These are phyloP conservation scores for Quercus berberidifolia DNA, from an alignment of 306 rosid species.

Conservation along the genomic window DNA sequence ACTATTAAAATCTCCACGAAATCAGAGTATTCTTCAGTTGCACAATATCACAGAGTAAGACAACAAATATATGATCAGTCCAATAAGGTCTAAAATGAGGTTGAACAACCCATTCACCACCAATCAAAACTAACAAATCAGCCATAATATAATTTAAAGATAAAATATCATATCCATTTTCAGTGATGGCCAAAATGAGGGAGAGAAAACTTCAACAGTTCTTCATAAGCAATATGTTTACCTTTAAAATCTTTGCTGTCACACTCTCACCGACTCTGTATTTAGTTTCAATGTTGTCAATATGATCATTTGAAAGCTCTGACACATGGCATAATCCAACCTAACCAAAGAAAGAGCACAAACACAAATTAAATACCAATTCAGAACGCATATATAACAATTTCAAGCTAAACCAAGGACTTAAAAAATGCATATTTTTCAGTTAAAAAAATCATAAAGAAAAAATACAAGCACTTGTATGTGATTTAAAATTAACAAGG, in stretches of 20 bases:
- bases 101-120: neutral
- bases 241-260: slow-evolving; percentile 78
- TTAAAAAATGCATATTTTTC: neutral
- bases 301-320: slow-evolving; percentile 66
- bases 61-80: neutral
- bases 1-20: neutral
- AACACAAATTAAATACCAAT: neutral
- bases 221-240: slow-evolving; percentile 22
- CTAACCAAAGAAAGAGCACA: slow-evolving; percentile 34
- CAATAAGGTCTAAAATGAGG: neutral
- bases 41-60: neutral
- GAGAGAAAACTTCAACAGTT: neutral
- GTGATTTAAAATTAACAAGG: neutral
- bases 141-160: neutral
- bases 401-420: neutral
- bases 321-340: slow-evolving; percentile 91
- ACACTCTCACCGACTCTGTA: slow-evolving; percentile 75
- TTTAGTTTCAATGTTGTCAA: slow-evolving; percentile 53
- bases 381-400: neutral
- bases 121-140: neutral
- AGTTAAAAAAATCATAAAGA: neutral
- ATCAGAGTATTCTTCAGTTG: neutral
- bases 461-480: neutral
- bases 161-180: neutral
- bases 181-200: neutral